These are phyloP conservation scores for Aspergillus ustus DNA, from an alignment of 2,329 filamentous ascomycete species.

Conservation along the genomic window DNA sequence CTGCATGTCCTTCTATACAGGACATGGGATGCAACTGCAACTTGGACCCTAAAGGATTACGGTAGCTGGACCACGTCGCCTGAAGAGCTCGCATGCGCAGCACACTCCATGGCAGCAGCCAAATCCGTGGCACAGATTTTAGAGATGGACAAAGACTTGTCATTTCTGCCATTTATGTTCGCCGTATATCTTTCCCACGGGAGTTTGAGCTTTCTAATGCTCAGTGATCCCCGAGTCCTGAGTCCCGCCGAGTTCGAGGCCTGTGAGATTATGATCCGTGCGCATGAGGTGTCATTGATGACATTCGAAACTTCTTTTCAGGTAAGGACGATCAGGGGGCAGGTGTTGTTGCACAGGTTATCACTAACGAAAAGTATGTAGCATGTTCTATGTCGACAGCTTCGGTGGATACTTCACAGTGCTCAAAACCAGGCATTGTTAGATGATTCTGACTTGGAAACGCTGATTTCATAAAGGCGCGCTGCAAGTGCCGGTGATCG, in stretches of 20 bases:
- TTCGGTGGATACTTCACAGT: too few relatives aligned
- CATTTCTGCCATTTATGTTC: conserved; percentile 59
- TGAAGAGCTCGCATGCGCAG: conserved; percentile 52
- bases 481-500: too few relatives aligned
- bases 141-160: conserved; percentile 53
- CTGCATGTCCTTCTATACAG: conserved; percentile 55
- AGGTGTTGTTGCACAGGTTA: too few relatives aligned
- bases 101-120: conserved; percentile 54
- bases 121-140: conserved; percentile 54
- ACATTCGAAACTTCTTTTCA: conserved; percentile 58
- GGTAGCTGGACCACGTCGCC: conserved; percentile 55
- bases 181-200: conserved; percentile 59
- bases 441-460: too few relatives aligned
- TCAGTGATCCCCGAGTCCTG: conserved; percentile 55
- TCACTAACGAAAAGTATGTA: too few relatives aligned
- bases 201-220: conserved; percentile 55
- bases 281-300: conserved; percentile 57
- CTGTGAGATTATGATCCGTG: conserved; percentile 56
- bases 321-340: conserved; percentile 30
- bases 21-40: conserved; percentile 54
- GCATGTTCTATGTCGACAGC: too few relatives aligned
- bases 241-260: conserved; percentile 54
- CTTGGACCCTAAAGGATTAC: conserved; percentile 45
- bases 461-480: too few relatives aligned
- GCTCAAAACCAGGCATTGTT: too few relatives aligned